Evolutionary conservation across 2,329 filamentous ascomycete species (phyloP).

Genomic region (Fusarium camptoceras): DNA sequence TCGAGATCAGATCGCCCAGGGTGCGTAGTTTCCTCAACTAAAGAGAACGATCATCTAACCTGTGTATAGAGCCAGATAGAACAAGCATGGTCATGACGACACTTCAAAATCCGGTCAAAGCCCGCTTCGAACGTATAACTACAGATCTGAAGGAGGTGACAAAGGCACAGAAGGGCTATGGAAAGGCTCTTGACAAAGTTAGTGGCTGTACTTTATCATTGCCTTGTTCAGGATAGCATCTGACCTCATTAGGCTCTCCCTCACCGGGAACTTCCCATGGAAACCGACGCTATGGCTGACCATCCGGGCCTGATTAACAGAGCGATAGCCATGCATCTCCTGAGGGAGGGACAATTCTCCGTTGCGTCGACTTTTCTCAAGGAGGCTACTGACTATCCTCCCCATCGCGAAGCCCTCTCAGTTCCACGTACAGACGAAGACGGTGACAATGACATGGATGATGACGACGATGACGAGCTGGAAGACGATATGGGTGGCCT

Average conservation of each 20-base stretch:
- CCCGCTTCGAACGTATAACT: constrained; percentile 82
- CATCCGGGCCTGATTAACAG: constrained; percentile 86
- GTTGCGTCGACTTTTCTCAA: constrained; percentile 87
- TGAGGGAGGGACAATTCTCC: constrained; percentile 92
- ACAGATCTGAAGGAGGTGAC: constrained; percentile 86
- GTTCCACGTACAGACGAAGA: constrained; percentile 47
- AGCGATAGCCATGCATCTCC: constrained; percentile 94
- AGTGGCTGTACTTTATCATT: constrained; percentile 21
- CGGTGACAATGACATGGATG: constrained; percentile 50
- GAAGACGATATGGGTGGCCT: constrained; percentile 45
- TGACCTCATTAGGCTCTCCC: constrained; percentile 53
- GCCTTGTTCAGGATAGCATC: neutral
- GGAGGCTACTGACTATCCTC: constrained; percentile 68
- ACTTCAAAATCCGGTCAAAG: constrained; percentile 86
- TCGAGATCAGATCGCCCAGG: constrained; percentile 76
- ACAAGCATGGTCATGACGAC: constrained; percentile 81
- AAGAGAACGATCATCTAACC: constrained; percentile 25
- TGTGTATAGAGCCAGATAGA: constrained; percentile 49
- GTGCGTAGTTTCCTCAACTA: constrained; percentile 55
- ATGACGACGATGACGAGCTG: constrained; percentile 48
- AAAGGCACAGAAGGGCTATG: constrained; percentile 83
- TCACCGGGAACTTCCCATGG: constrained; percentile 75
- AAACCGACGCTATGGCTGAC: constrained; percentile 82
- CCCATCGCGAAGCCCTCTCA: constrained; percentile 34
- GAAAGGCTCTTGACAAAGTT: constrained; percentile 86